Evolutionary conservation across 768 basidiomycete genomes (phyloP).

Genomic region (Polyporus arcularius): DNA sequence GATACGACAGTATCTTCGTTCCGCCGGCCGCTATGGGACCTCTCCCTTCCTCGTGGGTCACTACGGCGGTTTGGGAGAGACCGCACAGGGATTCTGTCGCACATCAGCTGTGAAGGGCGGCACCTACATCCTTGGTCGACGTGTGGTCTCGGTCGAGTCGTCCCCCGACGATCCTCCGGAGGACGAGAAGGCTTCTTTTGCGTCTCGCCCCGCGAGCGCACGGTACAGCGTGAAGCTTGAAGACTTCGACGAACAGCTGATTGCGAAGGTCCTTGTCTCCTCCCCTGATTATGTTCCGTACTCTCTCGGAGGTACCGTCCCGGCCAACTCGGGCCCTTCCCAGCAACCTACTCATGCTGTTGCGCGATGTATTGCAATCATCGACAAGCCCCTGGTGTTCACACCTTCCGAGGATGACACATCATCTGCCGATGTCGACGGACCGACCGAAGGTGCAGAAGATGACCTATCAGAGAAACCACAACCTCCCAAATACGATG

Average conservation of each 20-base stretch:
- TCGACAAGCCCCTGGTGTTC: slow-evolving; percentile 43
- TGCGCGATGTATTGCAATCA: slow-evolving; percentile 53
- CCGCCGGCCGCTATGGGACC: slow-evolving; percentile 84
- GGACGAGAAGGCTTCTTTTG: slow-evolving; percentile 4
- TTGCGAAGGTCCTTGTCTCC: slow-evolving; percentile 56
- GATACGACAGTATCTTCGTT: slow-evolving; percentile 71
- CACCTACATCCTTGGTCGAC: slow-evolving; percentile 70
- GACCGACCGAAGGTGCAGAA: slow-evolving; percentile 5
- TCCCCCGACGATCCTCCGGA: slow-evolving; percentile 11
- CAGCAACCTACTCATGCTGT: slow-evolving; percentile 25
- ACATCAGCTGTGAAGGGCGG: slow-evolving; percentile 80
- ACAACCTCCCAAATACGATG: slow-evolving; percentile 11
- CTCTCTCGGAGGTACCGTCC: neutral
- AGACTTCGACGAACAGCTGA: slow-evolving; percentile 61
- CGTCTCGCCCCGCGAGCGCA: neutral
- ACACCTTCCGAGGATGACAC: slow-evolving; percentile 27
- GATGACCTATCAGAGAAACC: neutral
- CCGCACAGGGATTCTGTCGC: slow-evolving; percentile 89
- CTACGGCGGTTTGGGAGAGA: slow-evolving; percentile 91
- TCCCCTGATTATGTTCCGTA: slow-evolving; percentile 36
- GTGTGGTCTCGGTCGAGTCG: slow-evolving; percentile 33
- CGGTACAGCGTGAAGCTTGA: slow-evolving; percentile 52
- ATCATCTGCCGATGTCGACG: slow-evolving; percentile 20
- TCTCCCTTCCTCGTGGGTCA: slow-evolving; percentile 92
- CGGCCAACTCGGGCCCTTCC: neutral